Base-by-base conservation (phyloP, 2,329 filamentous ascomycete genomes). In the Fusarium cyanostomum region DNA sequence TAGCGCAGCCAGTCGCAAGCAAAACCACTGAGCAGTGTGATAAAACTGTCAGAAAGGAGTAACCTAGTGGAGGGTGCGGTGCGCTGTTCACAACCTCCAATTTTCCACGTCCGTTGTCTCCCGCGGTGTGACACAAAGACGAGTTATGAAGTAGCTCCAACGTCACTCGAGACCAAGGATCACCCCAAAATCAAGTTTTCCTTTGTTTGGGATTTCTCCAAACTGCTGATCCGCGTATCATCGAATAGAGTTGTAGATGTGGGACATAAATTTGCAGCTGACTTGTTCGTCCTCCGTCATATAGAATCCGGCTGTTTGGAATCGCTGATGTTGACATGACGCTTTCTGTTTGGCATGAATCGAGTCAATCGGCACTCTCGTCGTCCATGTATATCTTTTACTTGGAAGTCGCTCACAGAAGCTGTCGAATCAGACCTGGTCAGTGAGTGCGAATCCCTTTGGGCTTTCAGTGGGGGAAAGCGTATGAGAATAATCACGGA, bases 131-230 rank as follows among this genome's bases (percentile, higher is more conserved):
- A 28, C 31, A 41, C 28, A 26, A 31, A 21, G 12, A 7, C 10
- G 30, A 13, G 15, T 27, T 27, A 15, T 12, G 12, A 35, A 48
- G 26, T 15, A 27, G 27, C 41, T 42, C 8, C 3, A 43, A 26
- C 21, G 48, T 39, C 24, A 44, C 38, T 18, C 15, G 12, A 33
- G n/a, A 24, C 9, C 16, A 38, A 24, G 21, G 21, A 39, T 27
- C 27, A 34, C 12, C 54, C n/a, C 11, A 18, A 60, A 59, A 59
- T 54, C 57, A 54, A 59, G 27, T 54, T 54, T 59, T 42, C 30
- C 7, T n/a, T 38, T 18, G 5, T 26, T 4, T 9, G 12, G 7
- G 26, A 53, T 28, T 15, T 15, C 16, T 33, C 42, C 31, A 27
- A 15, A 13, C 37, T 59, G 48, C 27, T 49, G 33, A 49, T 59